A percentile compares a stretch with the other conserved stretches of the same genome.
Evolutionary conservation across 1,139 yeast species (phyloP).

Genomic region (Yamadazyma songkhlaensis): DNA sequence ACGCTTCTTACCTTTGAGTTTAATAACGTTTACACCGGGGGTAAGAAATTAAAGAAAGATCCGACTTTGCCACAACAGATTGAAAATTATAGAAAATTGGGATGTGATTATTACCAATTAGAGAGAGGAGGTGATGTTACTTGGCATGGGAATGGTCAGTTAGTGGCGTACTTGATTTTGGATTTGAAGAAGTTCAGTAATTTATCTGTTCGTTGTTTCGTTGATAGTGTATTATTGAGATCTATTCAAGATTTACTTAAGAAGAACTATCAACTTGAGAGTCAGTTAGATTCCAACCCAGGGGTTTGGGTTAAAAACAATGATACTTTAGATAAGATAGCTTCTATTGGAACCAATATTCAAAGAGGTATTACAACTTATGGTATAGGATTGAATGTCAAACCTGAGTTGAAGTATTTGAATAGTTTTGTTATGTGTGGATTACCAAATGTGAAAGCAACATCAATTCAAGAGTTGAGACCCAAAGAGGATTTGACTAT

Average conservation of each 20-base stretch:
- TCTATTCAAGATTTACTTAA: slow-evolving; percentile 56
- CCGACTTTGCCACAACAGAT: slow-evolving; percentile 32
- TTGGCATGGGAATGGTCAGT: slow-evolving; percentile 95
- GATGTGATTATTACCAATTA: slow-evolving; percentile 60
- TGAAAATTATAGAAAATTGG: slow-evolving; percentile 38
- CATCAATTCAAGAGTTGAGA: slow-evolving; percentile 28
- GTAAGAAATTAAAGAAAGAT: slow-evolving; percentile 66
- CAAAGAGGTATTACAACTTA: slow-evolving; percentile 84
- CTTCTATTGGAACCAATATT: slow-evolving; percentile 87
- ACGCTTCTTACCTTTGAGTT: slow-evolving; percentile 77
- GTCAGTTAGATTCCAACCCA: slow-evolving; percentile 61
- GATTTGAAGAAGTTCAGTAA: slow-evolving; percentile 63
- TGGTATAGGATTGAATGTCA: slow-evolving; percentile 81
- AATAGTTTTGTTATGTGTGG: slow-evolving; percentile 86
- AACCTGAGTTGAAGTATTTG: slow-evolving; percentile 69
- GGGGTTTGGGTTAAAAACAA: slow-evolving; percentile 75
- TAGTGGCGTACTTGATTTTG: slow-evolving; percentile 79
- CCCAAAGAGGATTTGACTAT: slow-evolving; percentile 24
- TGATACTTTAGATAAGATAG: slow-evolving; percentile 55
- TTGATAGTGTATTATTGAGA: slow-evolving; percentile 62
- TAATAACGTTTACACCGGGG: slow-evolving; percentile 84
- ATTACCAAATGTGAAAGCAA: slow-evolving; percentile 52
- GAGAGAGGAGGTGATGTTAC: slow-evolving; percentile 97
- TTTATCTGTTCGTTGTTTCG: slow-evolving; percentile 73
- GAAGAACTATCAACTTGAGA: slow-evolving; percentile 41